A percentile compares a stretch with the other conserved stretches of the same genome.
phyloP scores from a whole-genome alignment of 2,329 filamentous ascomycete species.

The Monilinia vaccinii-corymbosi region DNA sequence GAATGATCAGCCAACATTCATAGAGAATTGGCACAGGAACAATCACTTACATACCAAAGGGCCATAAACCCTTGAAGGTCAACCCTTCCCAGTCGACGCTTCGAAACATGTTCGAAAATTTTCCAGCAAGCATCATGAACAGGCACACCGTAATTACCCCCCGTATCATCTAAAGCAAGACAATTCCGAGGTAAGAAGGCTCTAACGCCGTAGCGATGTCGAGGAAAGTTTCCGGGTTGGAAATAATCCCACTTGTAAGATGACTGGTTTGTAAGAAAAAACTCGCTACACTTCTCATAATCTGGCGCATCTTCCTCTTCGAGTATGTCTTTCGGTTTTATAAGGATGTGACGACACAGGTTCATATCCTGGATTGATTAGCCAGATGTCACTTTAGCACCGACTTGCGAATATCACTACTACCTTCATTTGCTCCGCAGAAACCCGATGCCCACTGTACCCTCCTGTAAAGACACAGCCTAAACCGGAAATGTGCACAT shows the following conservation, averaged over 20 bases:
- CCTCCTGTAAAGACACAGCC: background rate
- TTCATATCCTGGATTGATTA: background rate
- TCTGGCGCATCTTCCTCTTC: constrained; percentile 5
- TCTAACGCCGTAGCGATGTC: background rate
- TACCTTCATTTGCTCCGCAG: background rate
- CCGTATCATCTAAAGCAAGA: background rate
- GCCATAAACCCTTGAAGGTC: constrained; percentile 14
- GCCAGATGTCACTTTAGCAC: background rate
- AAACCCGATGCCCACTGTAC: background rate
- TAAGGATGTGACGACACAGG: constrained; percentile 10
- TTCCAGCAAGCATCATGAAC: constrained; percentile 15
- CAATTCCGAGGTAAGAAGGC: background rate
- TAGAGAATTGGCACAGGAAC: background rate
- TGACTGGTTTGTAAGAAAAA: constrained; percentile 10
- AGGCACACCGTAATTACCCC: no score
- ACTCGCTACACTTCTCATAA: constrained; percentile 9
- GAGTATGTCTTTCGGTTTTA: background rate
- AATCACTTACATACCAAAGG: constrained; percentile 9
- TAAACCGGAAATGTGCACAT: background rate
- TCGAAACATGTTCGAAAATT: constrained; percentile 14
- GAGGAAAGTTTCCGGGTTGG: background rate
- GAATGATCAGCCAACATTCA: background rate
- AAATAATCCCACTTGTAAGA: background rate
- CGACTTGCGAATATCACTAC: background rate
- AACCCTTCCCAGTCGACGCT: constrained; percentile 9